Percentiles rank a stretch among this genome's conserved stretches.
These are phyloP conservation scores for Pontederia crassipes DNA, from an alignment of 176 grass and related monocot genomes.

Conservation along the genomic window DNA sequence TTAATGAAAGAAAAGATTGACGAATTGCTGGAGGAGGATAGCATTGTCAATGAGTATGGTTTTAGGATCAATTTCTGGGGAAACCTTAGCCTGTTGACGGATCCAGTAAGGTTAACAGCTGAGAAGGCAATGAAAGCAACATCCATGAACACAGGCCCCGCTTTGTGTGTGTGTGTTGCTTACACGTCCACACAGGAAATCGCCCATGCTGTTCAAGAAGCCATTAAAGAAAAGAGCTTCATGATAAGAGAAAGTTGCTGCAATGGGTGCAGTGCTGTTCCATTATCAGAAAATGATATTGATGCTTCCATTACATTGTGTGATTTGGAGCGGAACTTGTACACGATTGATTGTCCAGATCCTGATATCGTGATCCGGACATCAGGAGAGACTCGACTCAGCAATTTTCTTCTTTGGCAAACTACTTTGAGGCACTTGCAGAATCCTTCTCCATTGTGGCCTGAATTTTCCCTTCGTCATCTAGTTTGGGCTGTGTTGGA, in stretches of 20 bases:
- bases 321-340: conserved; percentile 57
- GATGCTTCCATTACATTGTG: conserved; percentile 24
- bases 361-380: conserved; percentile 74
- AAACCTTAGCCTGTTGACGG: conserved; percentile 40
- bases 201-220: conserved; percentile 31
- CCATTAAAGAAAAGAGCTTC: conserved; percentile 28
- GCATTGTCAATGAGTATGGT: conserved; percentile 38
- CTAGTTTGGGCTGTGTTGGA: conserved; percentile 51
- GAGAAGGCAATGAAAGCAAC: conserved; percentile 49
- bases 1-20: conserved; percentile 79
- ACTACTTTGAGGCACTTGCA: conserved; percentile 52
- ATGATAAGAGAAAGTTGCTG: neutral
- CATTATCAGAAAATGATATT: neutral
- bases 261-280: neutral
- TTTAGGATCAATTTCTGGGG: conserved; percentile 76
- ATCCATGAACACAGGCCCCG: conserved; percentile 35
- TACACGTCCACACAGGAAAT: conserved; percentile 75
- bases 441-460: conserved; percentile 56
- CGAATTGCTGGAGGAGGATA: conserved; percentile 37
- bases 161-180: conserved; percentile 69
- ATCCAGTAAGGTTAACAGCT: conserved; percentile 39
- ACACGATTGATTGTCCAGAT: conserved; percentile 39
- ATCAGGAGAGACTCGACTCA: conserved; percentile 59
- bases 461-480: conserved; percentile 48
- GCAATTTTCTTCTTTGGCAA: conserved; percentile 86